A percentile compares a stretch with the other conserved stretches of the same genome.
phyloP scores from a whole-genome alignment of 225 moss, liverwort and hornwort genomes.

The Anthoceros angustus region DNA sequence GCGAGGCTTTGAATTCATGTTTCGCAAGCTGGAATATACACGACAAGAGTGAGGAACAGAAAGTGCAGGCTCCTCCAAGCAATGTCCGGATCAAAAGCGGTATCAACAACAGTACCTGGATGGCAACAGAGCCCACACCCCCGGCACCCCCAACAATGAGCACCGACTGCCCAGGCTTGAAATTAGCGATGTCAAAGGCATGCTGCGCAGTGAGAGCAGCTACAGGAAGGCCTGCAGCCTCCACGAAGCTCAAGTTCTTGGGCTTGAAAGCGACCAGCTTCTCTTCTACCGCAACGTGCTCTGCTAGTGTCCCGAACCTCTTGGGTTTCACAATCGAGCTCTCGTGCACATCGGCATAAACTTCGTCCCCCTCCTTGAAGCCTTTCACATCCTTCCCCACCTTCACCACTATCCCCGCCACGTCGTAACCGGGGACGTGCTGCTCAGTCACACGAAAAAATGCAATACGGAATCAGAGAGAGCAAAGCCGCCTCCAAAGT shows the following conservation, averaged over 20 bases:
- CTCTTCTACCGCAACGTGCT: constrained; percentile 62
- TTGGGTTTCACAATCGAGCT: constrained; percentile 32
- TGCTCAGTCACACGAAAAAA: constrained; percentile 14
- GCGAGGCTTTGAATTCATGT: constrained; percentile 45
- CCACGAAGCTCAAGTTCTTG: constrained; percentile 36
- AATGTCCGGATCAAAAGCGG: neutral
- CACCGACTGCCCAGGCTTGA: constrained; percentile 60
- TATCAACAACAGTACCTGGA: constrained; percentile 34
- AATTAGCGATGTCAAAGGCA: constrained; percentile 32
- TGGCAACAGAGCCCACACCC: constrained; percentile 64
- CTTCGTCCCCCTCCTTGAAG: constrained; percentile 69
- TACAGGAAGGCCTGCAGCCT: constrained; percentile 72
- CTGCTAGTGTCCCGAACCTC: constrained; percentile 51
- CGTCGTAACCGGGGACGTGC: constrained; percentile 84
- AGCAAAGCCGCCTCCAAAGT: neutral
- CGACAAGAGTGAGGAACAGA: neutral
- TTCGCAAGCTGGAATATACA: constrained; percentile 31
- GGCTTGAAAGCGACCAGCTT: constrained; percentile 65
- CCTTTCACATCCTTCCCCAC: constrained; percentile 54
- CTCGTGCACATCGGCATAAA: constrained; percentile 55
- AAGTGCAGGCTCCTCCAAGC: neutral
- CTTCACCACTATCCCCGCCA: constrained; percentile 55
- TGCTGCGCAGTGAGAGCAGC: constrained; percentile 63
- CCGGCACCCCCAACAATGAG: constrained; percentile 65
- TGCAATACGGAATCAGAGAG: neutral